phyloP scores from a whole-genome alignment of 2,329 filamentous ascomycete genomes.

The Trichoderma afroharzianum region DNA sequence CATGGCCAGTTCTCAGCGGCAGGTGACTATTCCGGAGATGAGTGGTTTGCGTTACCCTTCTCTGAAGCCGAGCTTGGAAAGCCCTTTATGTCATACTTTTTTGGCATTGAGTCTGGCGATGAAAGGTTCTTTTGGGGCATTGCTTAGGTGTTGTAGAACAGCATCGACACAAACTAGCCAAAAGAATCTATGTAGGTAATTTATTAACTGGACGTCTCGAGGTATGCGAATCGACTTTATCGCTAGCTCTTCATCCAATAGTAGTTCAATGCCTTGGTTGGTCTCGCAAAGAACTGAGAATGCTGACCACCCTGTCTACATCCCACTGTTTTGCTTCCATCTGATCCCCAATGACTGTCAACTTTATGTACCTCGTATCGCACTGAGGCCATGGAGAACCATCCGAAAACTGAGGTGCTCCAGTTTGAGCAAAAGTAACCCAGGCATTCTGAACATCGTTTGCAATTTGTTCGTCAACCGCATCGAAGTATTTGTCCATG shows the following conservation, averaged over 20 bases:
- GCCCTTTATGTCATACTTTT: not conserved
- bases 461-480: not conserved
- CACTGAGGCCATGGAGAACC: not conserved
- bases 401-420: not conserved
- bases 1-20: not conserved
- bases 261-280: not conserved
- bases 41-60: not conserved
- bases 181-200: too few species aligned
- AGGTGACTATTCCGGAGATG: not conserved
- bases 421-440: not conserved
- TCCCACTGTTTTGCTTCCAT: not conserved
- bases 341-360: not conserved
- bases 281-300: not conserved
- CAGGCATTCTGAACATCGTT: not conserved
- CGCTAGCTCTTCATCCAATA: too few species aligned
- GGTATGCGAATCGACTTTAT: too few species aligned
- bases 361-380: not conserved
- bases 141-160: too few species aligned
- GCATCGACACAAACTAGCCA: too few species aligned
- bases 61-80: not conserved
- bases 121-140: not conserved
- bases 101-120: not conserved
- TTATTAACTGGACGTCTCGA: too few species aligned
- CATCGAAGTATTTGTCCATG: not conserved
- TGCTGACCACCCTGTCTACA: not conserved